Evolutionary conservation across 1,139 yeast genomes (phyloP), one percentile per base, ranked within the genome.

Genomic region (Starmera stellimalicola): DNA sequence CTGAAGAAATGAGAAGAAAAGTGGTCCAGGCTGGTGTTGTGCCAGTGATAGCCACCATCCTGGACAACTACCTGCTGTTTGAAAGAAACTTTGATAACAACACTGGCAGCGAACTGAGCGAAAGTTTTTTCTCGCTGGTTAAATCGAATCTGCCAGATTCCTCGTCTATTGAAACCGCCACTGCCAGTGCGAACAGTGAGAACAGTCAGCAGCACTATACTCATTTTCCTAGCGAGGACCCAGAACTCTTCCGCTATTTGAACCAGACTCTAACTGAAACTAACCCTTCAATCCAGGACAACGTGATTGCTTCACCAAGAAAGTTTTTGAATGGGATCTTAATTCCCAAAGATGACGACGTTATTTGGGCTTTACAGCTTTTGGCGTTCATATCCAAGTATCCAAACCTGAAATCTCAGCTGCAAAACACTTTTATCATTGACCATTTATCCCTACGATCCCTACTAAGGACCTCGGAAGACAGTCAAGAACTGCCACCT

Each of bases 301-400:
- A 40, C 18, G 41, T 42, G 1, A 38, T 44, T 14, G 52, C 63
- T 3, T 56, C 63, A 1, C 88, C 87, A 6, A 65, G 95, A 39
- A 66, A 64, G 33, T 83, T 84, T 51, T 68, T 77, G 22, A 73
- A 78, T 37, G 94, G 95, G 2, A 77, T 79, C 17, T 70, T 87
- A 14, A 71, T 85, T 9, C 95, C 96, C 2, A 71, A 85, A 40
- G 94, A 84, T 42, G 96, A 88, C 52, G 98, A 91, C 53, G 83
- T 91, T 19, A 77, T 85, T 24, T 87, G 96, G 95, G 81, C 94
- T 6, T 65, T 91, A 35, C 97, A 91, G 57, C 66, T 91, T 23
- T 60, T 91, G 36, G 97, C 97, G 15, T 91, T 87, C 55, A 83
- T 88, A 32, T 85, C 97, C 8, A 91, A 91, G 55, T 88, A 88